These are phyloP conservation scores for Karstenula rhodostoma DNA, from an alignment of 2,329 filamentous ascomycete species.

Conservation along the genomic window DNA sequence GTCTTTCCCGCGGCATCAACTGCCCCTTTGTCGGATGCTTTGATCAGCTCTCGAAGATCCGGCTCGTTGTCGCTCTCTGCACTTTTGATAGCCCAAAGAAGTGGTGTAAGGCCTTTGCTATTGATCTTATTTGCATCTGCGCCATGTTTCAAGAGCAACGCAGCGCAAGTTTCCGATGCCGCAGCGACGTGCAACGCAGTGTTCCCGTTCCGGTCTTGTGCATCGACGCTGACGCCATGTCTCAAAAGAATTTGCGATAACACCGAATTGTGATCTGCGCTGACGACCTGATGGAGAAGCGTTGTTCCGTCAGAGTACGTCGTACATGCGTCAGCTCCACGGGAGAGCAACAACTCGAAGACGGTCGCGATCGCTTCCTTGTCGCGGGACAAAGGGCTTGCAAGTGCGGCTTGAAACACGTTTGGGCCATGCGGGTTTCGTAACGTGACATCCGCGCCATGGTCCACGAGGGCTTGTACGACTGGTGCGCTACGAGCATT, in stretches of 20 bases:
- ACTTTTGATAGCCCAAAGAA: conserved; percentile 26
- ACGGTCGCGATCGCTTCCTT: conserved; percentile 32
- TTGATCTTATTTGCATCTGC: conserved; percentile 31
- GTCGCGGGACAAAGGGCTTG: conserved; percentile 33
- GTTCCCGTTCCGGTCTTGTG: conserved; percentile 33
- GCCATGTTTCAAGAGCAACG: conserved; percentile 34
- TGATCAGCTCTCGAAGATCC: conserved; percentile 35
- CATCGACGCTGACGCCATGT: conserved; percentile 31
- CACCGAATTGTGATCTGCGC: conserved; percentile 22
- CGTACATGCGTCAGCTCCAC: conserved; percentile 31
- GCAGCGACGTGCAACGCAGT: conserved; percentile 39
- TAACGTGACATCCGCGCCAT: conserved; percentile 37
- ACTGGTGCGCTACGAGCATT: conserved; percentile 34
- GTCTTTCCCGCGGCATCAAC: conserved; percentile 27
- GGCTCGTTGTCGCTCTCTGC: conserved; percentile 29
- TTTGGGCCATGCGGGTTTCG: conserved; percentile 32
- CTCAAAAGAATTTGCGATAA: conserved; percentile 35
- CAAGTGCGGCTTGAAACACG: conserved; percentile 38
- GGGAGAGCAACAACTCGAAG: conserved; percentile 34
- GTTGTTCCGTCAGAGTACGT: conserved; percentile 40
- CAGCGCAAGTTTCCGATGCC: conserved; percentile 32
- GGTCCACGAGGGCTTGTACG: conserved; percentile 37
- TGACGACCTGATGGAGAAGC: conserved; percentile 39
- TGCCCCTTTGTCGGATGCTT: conserved; percentile 30
- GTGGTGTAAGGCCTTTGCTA: conserved; percentile 31